These are phyloP conservation scores for Vigna nakashimae DNA, from an alignment of 306 rosid species.

Conservation along the genomic window DNA sequence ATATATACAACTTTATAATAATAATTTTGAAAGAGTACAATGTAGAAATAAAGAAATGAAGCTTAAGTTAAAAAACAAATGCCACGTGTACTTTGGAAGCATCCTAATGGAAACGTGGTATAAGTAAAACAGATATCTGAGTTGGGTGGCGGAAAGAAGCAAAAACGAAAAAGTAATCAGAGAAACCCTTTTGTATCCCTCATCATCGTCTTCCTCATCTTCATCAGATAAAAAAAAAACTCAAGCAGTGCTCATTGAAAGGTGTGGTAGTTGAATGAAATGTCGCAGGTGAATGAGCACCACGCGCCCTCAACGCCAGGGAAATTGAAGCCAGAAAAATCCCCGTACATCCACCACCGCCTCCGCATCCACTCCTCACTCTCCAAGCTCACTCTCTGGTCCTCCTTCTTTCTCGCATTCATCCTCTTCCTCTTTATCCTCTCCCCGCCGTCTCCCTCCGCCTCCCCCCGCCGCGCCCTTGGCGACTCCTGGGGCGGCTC, in stretches of 20 bases:
- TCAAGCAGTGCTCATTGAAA: background rate
- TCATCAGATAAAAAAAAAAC: background rate
- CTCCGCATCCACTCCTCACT: constrained; percentile 58
- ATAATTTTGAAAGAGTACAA: too few species aligned
- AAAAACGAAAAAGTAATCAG: background rate
- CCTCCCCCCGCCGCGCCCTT: constrained; percentile 53
- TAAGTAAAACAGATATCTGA: background rate
- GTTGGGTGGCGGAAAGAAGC: background rate
- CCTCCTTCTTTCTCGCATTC: constrained; percentile 63
- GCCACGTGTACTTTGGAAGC: constrained; percentile 17
- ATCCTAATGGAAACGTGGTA: constrained; percentile 11
- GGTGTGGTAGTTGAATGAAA: constrained; percentile 35
- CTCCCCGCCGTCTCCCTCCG: constrained; percentile 47
- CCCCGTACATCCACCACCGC: constrained; percentile 67
- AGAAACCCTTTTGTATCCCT: background rate
- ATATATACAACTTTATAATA: too few species aligned
- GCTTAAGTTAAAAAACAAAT: background rate
- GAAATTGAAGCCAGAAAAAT: constrained; percentile 75
- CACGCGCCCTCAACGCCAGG: constrained; percentile 79
- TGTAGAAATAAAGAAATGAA: too few species aligned
- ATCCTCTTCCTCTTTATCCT: constrained; percentile 46
- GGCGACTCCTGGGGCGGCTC: constrained; percentile 78
- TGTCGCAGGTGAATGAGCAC: constrained; percentile 68
- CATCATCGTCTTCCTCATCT: background rate
- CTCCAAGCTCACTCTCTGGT: constrained; percentile 67